Base-by-base conservation (phyloP, 2,329 filamentous ascomycete species). In the Neofusicoccum kwambonambiense region DNA sequence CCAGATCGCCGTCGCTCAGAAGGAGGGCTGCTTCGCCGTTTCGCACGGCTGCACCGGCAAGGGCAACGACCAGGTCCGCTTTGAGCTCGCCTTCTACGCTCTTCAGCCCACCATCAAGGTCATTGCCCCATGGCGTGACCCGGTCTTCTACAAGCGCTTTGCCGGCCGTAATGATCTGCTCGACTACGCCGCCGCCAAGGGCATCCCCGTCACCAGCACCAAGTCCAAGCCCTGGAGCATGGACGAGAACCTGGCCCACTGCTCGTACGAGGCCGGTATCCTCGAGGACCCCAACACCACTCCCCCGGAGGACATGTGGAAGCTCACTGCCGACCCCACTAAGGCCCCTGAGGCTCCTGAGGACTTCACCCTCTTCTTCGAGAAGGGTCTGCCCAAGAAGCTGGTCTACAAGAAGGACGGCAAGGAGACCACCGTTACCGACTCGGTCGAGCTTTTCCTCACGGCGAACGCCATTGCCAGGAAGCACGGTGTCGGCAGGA, bases 231-330 rank as follows among this genome's bases (percentile, higher is more conserved):
- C 88, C 52, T 91, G 87, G 86, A 83, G 84, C 66, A 85, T 85
- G 82, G 86, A 89, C 71, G 87, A 89, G 77, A 91, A 92, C 80
- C 73, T 91, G 71, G 89, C 88, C 64, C 90, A 94, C 79, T 91
- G 88, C 83, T 85, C 81, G 67, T 96, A 95, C 78, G 92, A 96
- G 82, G 89, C 89, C 60, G 91, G 91, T 74, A 89, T 89, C 68
- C 83, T 92, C 66, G 89, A 91, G 78, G 86, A 87, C 70, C 85
- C 86, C 66, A 78, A 82, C 74, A 81, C 84, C 71, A 87, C 88
- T 66, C 86, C 90, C 42, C 90, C 90, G 64, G 82, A 85, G 70
- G 90, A 93, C 76, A 90, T 94, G 87, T 94, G 91, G 91, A 93
- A 87, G 72, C 82, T 89, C 72, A 90, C 88, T 65, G 79, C 85